Base-by-base conservation (phyloP, 2,329 filamentous ascomycete species). In the Coleophoma eucalyptorum region DNA sequence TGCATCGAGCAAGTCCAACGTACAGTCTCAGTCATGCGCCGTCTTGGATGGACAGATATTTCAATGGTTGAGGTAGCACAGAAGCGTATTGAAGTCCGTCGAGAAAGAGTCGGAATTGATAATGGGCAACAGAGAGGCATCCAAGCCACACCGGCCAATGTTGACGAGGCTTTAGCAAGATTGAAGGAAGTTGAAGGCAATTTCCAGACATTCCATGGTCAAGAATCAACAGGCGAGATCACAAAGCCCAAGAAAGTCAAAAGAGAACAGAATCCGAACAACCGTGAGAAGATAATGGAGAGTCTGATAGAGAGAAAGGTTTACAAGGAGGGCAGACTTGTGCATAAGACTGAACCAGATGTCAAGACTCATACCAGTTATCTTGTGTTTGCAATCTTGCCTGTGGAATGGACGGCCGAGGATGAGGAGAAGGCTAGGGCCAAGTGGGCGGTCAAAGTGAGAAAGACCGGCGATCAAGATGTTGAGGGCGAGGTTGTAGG, bases 341-440 rank as follows among this genome's bases (percentile, higher is more conserved):
- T 90, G 31, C 90, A 95, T 62, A 81, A 90, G 20, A 84, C 89
- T 0, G 94, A 99, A 71, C 74, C 84, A 0, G 94, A 99, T 63
- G 73, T 97, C 53, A 97, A 96, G 77, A 94, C 89, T 7, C 94
- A 99, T 69, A 99, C 94, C 0, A 94, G 89, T n/a, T 99, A 99
- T 67, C 79, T 99, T 4, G 88, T 95, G 4, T 99, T 99, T 72
- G 94, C 94, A 0, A 75, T 94, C 3, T 71, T 99, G 53, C 93
- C 94, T n/a, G 78, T 84, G 41, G 85, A 89, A 55, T 99, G 94
- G 94, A 85, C 76, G 0, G 86, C 83, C 34, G 88, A 87, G 53
- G 90, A 96, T 58, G 94, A 99, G 70, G 79, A 78, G 32, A 77
- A 78, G 31, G 84, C 85, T 46, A 71, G 79, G 57, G 74, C 78